phyloP scores from a whole-genome alignment of 1,284 basidiomycete genomes.

The Rhodotorula sp. region DNA sequence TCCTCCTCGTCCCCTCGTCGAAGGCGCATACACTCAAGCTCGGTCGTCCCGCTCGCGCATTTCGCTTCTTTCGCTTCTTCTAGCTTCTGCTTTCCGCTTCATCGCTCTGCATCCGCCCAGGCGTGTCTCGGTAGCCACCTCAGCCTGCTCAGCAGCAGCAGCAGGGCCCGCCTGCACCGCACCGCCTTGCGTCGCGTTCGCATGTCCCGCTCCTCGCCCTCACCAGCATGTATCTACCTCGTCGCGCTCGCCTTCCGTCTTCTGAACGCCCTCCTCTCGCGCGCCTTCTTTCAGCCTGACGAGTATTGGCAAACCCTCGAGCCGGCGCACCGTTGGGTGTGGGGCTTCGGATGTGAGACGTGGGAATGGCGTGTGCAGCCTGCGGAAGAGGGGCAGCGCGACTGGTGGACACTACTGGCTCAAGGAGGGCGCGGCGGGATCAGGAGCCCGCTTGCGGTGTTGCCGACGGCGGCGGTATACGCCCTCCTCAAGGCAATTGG shows the following conservation, averaged over 20 bases:
- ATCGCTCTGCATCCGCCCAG: too few species aligned
- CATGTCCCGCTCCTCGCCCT: not conserved
- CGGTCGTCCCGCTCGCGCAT: not conserved
- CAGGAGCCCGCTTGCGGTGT: conserved; percentile 50
- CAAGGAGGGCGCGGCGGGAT: conserved; percentile 46
- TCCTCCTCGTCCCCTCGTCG: not conserved
- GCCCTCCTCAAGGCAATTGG: conserved; percentile 64
- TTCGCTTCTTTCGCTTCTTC: too few species aligned
- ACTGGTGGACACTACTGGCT: not conserved
- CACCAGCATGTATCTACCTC: not conserved
- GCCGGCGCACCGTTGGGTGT: conserved; percentile 83
- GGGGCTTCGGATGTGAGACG: conserved; percentile 86
- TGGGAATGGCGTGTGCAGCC: conserved; percentile 84
- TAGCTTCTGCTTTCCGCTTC: not conserved
- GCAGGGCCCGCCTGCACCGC: not conserved
- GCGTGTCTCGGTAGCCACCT: too few species aligned
- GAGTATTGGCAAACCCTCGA: conserved; percentile 96
- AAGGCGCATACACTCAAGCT: not conserved
- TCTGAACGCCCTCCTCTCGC: conserved; percentile 64
- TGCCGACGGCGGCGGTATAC: conserved; percentile 75
- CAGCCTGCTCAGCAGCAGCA: not conserved
- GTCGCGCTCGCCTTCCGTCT: conserved; percentile 51
- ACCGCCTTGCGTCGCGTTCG: not conserved
- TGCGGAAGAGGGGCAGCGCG: not conserved
- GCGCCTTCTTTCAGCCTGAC: conserved; percentile 95